Evolutionary conservation across 129 eudicot genomes (phyloP).

Genomic region (Glebionis coronaria): DNA sequence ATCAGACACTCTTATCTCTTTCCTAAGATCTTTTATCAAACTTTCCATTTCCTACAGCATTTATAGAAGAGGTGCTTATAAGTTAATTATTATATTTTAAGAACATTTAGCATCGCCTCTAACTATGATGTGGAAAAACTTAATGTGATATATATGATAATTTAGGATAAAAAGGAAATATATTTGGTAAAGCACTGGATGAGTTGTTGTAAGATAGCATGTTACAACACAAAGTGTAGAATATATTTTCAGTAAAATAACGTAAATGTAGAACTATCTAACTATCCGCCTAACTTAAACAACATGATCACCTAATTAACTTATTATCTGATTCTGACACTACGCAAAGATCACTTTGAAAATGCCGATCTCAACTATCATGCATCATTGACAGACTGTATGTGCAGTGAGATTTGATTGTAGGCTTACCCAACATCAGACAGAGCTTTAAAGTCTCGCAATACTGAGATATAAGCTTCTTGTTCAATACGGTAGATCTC

Average conservation of each 20-base stretch:
- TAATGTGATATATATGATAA: constrained; percentile 1
- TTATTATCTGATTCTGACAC: no score
- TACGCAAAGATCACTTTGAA: no score
- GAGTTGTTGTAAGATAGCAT: no score
- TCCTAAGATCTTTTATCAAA: constrained; percentile 87
- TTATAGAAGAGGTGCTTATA: neutral
- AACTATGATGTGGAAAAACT: neutral
- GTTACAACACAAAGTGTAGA: no score
- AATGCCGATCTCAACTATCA: no score
- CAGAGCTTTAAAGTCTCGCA: constrained; percentile 93
- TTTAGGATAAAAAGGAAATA: no score
- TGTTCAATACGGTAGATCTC: no score
- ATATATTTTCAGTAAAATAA: neutral
- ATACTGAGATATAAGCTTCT: constrained; percentile 84
- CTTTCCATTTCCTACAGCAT: constrained; percentile 79
- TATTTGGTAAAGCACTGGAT: neutral
- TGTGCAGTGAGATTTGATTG: no score
- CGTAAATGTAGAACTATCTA: neutral
- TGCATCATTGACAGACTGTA: no score
- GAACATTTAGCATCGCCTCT: no score
- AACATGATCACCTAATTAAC: no score
- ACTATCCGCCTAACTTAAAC: neutral
- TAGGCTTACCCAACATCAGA: constrained; percentile 77
- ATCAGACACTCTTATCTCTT: constrained; percentile 79
- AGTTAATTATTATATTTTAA: neutral